These are phyloP conservation scores for Pseudocercospora cruenta DNA, from an alignment of 2,329 filamentous ascomycete species.

Conservation along the genomic window DNA sequence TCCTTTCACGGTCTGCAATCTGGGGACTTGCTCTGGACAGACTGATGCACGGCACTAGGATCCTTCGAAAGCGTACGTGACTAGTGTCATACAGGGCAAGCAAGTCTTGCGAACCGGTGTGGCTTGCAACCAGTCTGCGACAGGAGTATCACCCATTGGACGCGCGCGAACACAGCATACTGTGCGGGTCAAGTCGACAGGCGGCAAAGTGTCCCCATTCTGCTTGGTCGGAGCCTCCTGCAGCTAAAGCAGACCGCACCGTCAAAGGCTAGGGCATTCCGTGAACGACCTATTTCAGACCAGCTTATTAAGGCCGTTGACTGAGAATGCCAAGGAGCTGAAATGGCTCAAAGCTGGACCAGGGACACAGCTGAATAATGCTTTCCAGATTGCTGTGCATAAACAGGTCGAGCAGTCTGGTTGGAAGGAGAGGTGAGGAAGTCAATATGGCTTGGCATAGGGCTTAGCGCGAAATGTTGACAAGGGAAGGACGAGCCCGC, in stretches of 20 bases:
- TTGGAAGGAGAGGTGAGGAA: no score
- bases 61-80: no score
- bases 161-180: neutral
- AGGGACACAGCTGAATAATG: neutral
- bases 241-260: neutral
- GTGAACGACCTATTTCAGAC: neutral
- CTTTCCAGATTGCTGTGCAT: no score
- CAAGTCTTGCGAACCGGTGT: no score
- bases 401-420: no score
- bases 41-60: no score
- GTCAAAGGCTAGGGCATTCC: neutral
- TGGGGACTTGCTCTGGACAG: neutral
- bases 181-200: no score
- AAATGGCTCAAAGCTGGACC: neutral
- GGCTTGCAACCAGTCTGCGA: no score
- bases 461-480: no score
- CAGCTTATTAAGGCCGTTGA: neutral
- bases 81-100: no score
- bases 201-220: neutral
- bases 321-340: neutral
- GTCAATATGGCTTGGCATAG: no score
- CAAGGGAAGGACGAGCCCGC: no score
- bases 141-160: neutral
- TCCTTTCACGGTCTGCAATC: neutral
- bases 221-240: neutral